Base-by-base conservation (phyloP, 805 yeast genomes). In the Lachancea nothofagi region DNA sequence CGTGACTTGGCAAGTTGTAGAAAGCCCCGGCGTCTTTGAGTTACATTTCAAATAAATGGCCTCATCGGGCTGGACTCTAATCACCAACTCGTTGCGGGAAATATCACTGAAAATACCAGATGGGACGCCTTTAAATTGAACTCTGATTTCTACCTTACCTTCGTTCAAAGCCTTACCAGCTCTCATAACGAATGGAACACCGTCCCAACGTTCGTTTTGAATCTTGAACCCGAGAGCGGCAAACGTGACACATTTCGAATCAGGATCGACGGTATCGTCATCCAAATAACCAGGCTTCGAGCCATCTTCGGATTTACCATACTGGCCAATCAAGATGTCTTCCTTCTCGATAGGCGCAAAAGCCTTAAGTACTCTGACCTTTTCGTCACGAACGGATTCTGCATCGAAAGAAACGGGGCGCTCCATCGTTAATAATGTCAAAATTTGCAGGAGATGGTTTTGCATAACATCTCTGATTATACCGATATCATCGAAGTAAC, bases 401-500 rank as follows among this genome's bases (percentile, higher is more conserved):
- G 97, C 88, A 53, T 81, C 84, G 52, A 83, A 83, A n/a, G 89
- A 75, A 18, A 76, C 80, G 12, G 98, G 98, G 62, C 96, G 78
- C 62, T 93, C 97, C 96, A 93, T 90, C 39, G 96, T 85, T 45
- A 90, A 69, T 41, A 93, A 65, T 5, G 97, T 89, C 59, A 93
- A 69, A 17, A 90, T 94, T 70, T 93, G 98, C 57, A 90, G 72
- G 54, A 93, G 66, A 68, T 93, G 98, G 73, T 93, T 93, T 71
- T 93, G 98, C 87, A 93, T 90, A 34, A 93, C 97, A 60, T 93
- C 98, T 65, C 98, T 79, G 51, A 93, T 84, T 59, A 93, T 93
- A 43, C 98, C 98, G 56, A 89, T 87, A 41, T 74, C 71, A 66
- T 93, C 97, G 58, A 93, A 93, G 70, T 93, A 93, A 27, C 98